These are phyloP conservation scores for Colletotrichum noveboracense DNA, from an alignment of 2,329 filamentous ascomycete species.

Conservation along the genomic window DNA sequence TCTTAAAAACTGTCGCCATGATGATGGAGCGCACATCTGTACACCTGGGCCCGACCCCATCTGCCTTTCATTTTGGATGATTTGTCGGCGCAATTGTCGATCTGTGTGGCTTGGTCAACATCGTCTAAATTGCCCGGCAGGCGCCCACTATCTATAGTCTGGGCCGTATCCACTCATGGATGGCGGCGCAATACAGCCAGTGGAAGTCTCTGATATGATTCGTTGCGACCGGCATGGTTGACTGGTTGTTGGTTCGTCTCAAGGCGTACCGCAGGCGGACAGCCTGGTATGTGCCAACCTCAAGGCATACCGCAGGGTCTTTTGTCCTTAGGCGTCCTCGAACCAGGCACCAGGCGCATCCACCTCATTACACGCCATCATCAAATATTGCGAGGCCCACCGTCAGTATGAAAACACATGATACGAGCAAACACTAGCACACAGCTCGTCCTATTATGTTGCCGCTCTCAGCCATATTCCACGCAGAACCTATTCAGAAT, in stretches of 20 bases:
- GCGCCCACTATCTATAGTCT: rapidly evolving
- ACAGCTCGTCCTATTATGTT: too few species aligned
- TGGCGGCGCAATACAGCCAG: not conserved
- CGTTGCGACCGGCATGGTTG: not conserved
- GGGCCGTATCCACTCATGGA: not conserved
- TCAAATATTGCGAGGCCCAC: not conserved
- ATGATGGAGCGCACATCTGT: not conserved
- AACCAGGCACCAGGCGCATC: not conserved
- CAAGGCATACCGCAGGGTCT: not conserved
- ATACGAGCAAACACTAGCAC: too few species aligned
- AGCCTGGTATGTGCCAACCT: not conserved
- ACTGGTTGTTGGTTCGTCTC: not conserved
- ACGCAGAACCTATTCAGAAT: not conserved
- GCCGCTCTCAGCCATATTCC: rapidly evolving
- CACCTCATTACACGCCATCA: not conserved
- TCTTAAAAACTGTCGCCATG: not conserved
- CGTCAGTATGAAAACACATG: not conserved
- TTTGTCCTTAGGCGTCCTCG: not conserved
- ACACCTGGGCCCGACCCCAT: not conserved
- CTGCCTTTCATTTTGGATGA: not conserved
- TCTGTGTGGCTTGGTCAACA: not conserved
- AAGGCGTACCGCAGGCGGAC: not conserved
- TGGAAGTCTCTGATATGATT: not conserved
- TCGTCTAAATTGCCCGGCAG: rapidly evolving
- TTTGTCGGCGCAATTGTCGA: not conserved